Base-by-base conservation (phyloP, 495 filamentous ascomycete species). In the Rostrohypoxylon terebratum region DNA sequence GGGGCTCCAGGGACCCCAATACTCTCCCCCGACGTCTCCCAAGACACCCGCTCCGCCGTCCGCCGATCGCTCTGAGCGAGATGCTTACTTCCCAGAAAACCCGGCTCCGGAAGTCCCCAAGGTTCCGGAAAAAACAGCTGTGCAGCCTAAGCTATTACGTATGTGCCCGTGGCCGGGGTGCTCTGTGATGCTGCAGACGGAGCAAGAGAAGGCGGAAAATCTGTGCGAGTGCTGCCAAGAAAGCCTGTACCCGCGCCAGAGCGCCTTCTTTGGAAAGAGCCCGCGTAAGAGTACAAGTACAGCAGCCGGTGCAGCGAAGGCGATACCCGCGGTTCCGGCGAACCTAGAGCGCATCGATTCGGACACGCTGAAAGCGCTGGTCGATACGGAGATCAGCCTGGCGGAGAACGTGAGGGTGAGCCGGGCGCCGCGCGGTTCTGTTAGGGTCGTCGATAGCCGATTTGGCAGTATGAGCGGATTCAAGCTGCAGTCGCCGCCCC, bases 1-100 rank as follows among this genome's bases (percentile, higher is more conserved):
- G 20, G 48, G 11, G 3, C 23, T 53, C 2, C 10, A 3, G 3
- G 10, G 5, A 23, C 13, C 23, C 23, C 0, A 11, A 13, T 11
- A 53, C 48, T 53, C 48, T 0, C 48, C 48, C 7, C 21, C 48
- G 1, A 31, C 21, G 8, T 53, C 48, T 3, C 48, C 48, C 21
- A 7, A 20, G n/a, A 28, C 50, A 10, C 23, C 57, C n/a, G 23
- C 36, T 21, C 28, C 14, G n/a, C 40, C 40, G 1, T 5, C 18
- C 8, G 20, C 36, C 47, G 13, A 42, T 64, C 0, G 18, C 34
- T 47, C 23, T 48, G 18, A 44, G 23, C n/a, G n/a, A 20, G 11
- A 9, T 21, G 5, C 36, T n/a, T 64, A 80, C 57, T 85, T 79
- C 31, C 79, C 79, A 60, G 83, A 81, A 63, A 83, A 81, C n/a